These are phyloP conservation scores for Cytospora paraplurivora DNA, from an alignment of 2,329 filamentous ascomycete species.

Conservation along the genomic window DNA sequence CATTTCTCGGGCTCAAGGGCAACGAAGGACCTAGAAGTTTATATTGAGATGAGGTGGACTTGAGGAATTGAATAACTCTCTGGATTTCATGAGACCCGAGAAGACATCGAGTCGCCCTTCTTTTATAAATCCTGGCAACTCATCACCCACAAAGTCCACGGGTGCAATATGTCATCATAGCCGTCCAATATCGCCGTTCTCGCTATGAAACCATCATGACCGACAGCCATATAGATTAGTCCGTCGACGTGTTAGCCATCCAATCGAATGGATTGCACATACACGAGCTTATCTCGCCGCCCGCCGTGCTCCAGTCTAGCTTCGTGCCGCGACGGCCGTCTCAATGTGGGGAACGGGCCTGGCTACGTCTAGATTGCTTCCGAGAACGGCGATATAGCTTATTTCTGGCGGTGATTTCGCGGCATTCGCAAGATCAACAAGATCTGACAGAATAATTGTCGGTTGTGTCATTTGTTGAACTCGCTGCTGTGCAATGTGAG, in stretches of 20 bases:
- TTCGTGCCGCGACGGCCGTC: background rate
- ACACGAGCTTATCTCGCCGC: conserved; percentile 11
- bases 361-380: background rate
- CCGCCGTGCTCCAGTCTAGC: conserved; percentile 2
- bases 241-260: background rate
- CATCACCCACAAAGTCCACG: background rate
- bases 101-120: too few relatives aligned
- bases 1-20: too few relatives aligned
- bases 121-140: conserved; percentile 5
- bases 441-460: background rate
- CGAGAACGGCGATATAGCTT: conserved; percentile 11
- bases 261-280: background rate
- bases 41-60: too few relatives aligned
- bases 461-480: background rate
- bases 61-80: background rate
- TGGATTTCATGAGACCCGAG: background rate
- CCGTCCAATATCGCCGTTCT: background rate
- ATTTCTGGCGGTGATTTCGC: conserved; percentile 1
- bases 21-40: too few relatives aligned
- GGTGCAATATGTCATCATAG: background rate
- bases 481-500: background rate
- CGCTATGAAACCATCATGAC: background rate
- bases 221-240: background rate
- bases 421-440: background rate
- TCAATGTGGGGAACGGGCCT: conserved; percentile 7